Evolutionary conservation across 2,329 filamentous ascomycete genomes (phyloP), one percentile per base, ranked within the genome.

Genomic region (Aspergillus transmontanensis): DNA sequence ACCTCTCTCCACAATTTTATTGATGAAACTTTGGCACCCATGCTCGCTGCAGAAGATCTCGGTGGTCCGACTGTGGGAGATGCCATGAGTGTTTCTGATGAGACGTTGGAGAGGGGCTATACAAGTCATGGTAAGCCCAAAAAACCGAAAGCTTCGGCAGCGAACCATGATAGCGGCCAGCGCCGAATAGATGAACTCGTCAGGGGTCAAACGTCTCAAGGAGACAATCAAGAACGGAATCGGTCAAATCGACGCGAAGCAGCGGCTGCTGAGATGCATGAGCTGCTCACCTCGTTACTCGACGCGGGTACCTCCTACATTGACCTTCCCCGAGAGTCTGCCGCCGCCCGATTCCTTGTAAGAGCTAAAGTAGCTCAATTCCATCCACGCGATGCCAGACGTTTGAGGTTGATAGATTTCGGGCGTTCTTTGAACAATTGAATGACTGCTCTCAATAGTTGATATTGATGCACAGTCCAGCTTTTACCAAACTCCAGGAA

Each of bases 51-150:
- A 0, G 93, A 96, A 78, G 91, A 93, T 72, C 83, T 94, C 1
- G 93, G 93, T 9, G 92, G 93, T 0, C 92, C 93, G 0, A 89
- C 93, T 12, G 91, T 94, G 0, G 91, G 93, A 4, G 90, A 92
- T 68, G 82, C 89, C 69, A 83, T 90, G 72, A 87, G 90, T 78
- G 88, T 81, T 69, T 85, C 81, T 10, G 85, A 90, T 51, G 85
- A 79, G 14, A 81, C 76, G 9, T 76, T 86, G 46, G 81, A 81
- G 58, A 79, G 80, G 30, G 84, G 84, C n/a, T 86, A 86, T 73
- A 85, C 83, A 4, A 78, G 78, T 46, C 80, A 83, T 66, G 84
- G 84, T 19, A 84, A 80, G 58, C 73, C 76, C 0, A 83, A 81
- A 62, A 79, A 77, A 61, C 70, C 69, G 6, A 77, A 74, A 57